These are phyloP conservation scores for Aspergillus versicolor DNA, from an alignment of 2,329 filamentous ascomycete genomes.

Conservation along the genomic window DNA sequence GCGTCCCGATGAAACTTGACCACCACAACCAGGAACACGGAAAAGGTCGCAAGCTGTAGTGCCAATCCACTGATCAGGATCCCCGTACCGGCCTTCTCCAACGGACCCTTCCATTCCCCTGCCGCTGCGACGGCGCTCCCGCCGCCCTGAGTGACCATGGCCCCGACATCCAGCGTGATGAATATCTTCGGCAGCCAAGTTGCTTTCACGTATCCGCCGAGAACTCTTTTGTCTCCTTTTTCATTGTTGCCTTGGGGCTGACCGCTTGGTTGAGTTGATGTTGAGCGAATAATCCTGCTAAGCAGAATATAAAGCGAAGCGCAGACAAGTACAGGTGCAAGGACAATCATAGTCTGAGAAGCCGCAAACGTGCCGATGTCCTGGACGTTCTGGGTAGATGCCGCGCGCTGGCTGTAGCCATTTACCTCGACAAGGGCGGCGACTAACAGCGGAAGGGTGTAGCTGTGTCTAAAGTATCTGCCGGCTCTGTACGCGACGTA, in stretches of 20 bases:
- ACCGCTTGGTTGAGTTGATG: background rate
- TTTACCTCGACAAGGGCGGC: slow-evolving; percentile 45
- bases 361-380: slow-evolving; percentile 41
- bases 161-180: slow-evolving; percentile 47
- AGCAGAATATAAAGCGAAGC: slow-evolving; percentile 55
- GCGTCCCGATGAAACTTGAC: slow-evolving; percentile 34
- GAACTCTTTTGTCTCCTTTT: slow-evolving; percentile 21
- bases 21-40: slow-evolving; percentile 43
- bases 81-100: slow-evolving; percentile 40
- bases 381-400: slow-evolving; percentile 22
- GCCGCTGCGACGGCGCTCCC: slow-evolving; percentile 47
- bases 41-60: slow-evolving; percentile 44
- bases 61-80: slow-evolving; percentile 46
- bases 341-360: slow-evolving; percentile 45
- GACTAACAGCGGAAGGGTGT: slow-evolving; percentile 46
- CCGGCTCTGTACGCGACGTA: slow-evolving; percentile 42
- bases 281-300: slow-evolving; percentile 41
- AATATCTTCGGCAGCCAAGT: slow-evolving; percentile 47
- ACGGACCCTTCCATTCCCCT: slow-evolving; percentile 44
- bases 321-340: slow-evolving; percentile 51
- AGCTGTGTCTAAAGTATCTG: slow-evolving; percentile 27
- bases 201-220: slow-evolving; percentile 28
- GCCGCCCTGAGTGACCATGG: slow-evolving; percentile 47
- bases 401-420: slow-evolving; percentile 44
- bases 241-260: background rate